Percentiles rank a stretch among this genome's conserved stretches.
These are phyloP conservation scores for Tricholoma bakamatsutake DNA, from an alignment of 768 basidiomycete species.

Conservation along the genomic window DNA sequence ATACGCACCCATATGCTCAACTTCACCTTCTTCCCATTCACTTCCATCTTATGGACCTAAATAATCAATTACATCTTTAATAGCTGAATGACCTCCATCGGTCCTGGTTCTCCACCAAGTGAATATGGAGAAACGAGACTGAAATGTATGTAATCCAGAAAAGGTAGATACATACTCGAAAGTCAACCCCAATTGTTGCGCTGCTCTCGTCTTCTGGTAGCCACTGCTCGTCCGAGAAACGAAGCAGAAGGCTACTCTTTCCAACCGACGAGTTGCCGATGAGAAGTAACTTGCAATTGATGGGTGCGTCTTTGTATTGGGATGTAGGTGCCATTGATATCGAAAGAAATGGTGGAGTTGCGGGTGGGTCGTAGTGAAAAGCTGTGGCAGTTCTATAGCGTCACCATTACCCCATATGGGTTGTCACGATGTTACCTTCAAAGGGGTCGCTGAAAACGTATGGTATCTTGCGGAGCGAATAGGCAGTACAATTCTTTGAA, in stretches of 20 bases:
- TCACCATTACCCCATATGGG: conserved; percentile 8
- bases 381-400: too few relatives aligned
- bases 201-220: conserved; percentile 85
- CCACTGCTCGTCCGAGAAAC: conserved; percentile 98
- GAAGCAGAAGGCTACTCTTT: conserved; percentile 82
- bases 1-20: conserved; percentile 92
- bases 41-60: conserved; percentile 85
- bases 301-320: conserved; percentile 29
- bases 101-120: neutral
- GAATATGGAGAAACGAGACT: neutral
- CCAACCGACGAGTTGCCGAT: conserved; percentile 91
- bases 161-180: conserved; percentile 49
- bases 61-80: neutral
- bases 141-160: neutral
- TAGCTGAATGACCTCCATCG: neutral
- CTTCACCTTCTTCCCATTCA: conserved; percentile 81
- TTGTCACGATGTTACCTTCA: neutral
- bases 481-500: too few relatives aligned
- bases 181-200: conserved; percentile 83
- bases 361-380: neutral
- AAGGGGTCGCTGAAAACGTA: too few relatives aligned
- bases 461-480: too few relatives aligned
- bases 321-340: conserved; percentile 27
- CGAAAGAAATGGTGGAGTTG: neutral
- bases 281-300: conserved; percentile 79